These are phyloP conservation scores for Meyerozyma elateridarum DNA, from an alignment of 1,139 yeast species.

Conservation along the genomic window DNA sequence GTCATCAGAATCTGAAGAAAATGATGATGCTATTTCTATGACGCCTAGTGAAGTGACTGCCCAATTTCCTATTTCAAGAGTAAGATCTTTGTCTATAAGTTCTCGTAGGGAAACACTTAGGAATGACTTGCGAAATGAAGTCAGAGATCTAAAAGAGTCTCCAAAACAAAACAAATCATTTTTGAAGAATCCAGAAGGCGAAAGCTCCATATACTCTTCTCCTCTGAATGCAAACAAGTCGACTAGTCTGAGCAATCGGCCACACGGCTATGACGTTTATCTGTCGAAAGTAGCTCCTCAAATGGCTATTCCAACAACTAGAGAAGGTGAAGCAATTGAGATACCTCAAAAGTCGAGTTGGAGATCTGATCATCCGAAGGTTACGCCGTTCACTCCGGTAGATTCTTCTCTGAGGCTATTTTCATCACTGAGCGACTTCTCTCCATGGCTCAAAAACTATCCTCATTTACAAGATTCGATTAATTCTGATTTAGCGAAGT, in stretches of 20 bases:
- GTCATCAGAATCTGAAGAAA: conserved; percentile 13
- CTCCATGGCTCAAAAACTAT: conserved; percentile 25
- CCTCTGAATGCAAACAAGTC: not conserved
- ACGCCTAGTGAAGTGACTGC: conserved; percentile 5
- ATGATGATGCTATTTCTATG: conserved; percentile 14
- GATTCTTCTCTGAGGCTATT: not conserved
- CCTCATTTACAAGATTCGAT: conserved; percentile 17
- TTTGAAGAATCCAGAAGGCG: not conserved
- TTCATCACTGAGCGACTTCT: not conserved
- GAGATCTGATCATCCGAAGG: not conserved
- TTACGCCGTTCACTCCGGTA: not conserved
- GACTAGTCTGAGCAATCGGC: not conserved
- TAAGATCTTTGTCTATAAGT: conserved; percentile 28
- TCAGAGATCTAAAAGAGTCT: not conserved
- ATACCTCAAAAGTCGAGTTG: conserved; percentile 34
- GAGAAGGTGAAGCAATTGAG: conserved; percentile 75
- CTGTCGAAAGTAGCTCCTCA: conserved; percentile 60
- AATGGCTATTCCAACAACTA: conserved; percentile 80
- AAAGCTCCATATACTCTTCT: not conserved
- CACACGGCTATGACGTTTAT: not conserved
- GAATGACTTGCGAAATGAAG: conserved; percentile 5
- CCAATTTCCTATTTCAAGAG: conserved; percentile 26
- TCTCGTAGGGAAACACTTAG: conserved; percentile 20
- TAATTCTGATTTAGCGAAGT: conserved; percentile 13
- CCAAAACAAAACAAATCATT: conserved; percentile 2